Percentiles rank a stretch among this genome's conserved stretches.
These are phyloP conservation scores for Purshia tridentata DNA, from an alignment of 306 rosid species.

Conservation along the genomic window DNA sequence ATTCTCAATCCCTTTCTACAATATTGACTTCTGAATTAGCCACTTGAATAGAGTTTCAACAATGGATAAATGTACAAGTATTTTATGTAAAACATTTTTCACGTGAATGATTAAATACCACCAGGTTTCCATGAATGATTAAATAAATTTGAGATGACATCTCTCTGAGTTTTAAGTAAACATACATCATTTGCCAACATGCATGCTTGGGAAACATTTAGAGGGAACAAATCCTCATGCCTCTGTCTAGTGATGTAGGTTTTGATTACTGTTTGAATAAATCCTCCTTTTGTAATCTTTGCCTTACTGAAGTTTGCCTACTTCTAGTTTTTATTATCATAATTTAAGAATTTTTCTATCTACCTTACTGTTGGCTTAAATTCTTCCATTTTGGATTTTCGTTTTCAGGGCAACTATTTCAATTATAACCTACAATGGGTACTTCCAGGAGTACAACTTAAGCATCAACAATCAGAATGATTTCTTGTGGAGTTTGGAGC, in stretches of 20 bases:
- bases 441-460: conserved; percentile 71
- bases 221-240: background rate
- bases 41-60: background rate
- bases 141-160: background rate
- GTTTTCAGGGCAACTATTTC: conserved; percentile 64
- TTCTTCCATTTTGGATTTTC: conserved; percentile 23
- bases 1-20: background rate
- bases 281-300: background rate
- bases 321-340: background rate
- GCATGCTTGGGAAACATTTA: background rate
- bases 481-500: conserved; percentile 62
- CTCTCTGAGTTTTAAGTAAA: background rate
- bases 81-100: background rate
- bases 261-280: background rate
- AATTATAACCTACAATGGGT: conserved; percentile 66
- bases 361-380: conserved; percentile 18
- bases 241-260: background rate
- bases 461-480: conserved; percentile 56
- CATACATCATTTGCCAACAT: background rate
- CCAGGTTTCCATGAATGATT: background rate
- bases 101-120: background rate
- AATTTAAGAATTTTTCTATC: background rate
- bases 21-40: background rate
- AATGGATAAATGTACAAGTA: background rate
- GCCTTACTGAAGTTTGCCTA: background rate